phyloP scores from a whole-genome alignment of 1,284 basidiomycete species.

The Ustilago trichophora region DNA sequence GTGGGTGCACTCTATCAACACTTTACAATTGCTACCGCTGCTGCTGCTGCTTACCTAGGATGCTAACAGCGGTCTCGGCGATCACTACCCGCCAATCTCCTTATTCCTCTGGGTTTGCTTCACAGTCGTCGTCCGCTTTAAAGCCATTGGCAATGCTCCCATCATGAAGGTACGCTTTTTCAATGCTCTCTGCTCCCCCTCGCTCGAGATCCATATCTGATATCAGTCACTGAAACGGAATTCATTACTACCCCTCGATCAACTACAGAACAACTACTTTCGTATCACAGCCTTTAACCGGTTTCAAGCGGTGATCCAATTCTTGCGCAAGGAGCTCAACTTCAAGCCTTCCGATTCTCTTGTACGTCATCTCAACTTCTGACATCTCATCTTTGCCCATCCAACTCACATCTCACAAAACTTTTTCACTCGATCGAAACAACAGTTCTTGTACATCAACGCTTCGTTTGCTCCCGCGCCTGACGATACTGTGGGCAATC shows the following conservation, averaged over 20 bases:
- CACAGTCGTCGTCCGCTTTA: slow-evolving; percentile 95
- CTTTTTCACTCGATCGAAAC: not conserved
- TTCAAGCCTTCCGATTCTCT: slow-evolving; percentile 86
- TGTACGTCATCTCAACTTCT: slow-evolving; percentile 72
- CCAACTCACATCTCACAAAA: not conserved
- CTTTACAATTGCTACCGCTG: too few species aligned
- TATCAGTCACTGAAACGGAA: too few species aligned
- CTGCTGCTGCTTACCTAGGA: not conserved
- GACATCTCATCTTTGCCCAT: too few species aligned
- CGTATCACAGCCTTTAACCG: slow-evolving; percentile 94
- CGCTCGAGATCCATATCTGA: too few species aligned
- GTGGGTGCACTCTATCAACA: too few species aligned
- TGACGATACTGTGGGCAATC: slow-evolving; percentile 88
- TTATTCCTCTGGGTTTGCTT: too few species aligned
- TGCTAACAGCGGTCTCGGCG: not conserved
- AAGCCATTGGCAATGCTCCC: slow-evolving; percentile 96
- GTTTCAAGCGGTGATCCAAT: slow-evolving; percentile 94
- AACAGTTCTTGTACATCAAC: slow-evolving; percentile 96
- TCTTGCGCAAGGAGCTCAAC: slow-evolving; percentile 86
- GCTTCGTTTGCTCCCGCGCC: slow-evolving; percentile 94
- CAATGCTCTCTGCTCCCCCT: too few species aligned
- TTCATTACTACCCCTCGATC: too few species aligned
- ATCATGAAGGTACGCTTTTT: slow-evolving; percentile 87
- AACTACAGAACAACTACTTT: slow-evolving; percentile 86
- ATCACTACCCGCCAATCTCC: not conserved